phyloP scores from a whole-genome alignment of 2,329 filamentous ascomycete species.

The Juglanconis oblonga region DNA sequence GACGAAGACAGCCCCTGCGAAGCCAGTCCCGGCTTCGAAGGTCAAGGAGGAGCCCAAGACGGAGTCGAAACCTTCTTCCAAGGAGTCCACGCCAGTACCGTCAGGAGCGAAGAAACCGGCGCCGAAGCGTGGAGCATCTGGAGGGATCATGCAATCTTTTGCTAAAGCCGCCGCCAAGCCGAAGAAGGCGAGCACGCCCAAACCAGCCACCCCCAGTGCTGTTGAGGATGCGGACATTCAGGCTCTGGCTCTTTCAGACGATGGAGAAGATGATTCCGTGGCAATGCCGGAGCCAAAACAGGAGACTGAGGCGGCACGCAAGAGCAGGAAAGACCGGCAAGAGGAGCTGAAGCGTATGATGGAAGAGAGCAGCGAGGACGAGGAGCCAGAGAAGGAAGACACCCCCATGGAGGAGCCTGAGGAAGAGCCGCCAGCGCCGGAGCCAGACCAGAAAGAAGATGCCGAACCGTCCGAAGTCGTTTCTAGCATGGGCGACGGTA shows the following conservation, averaged over 20 bases:
- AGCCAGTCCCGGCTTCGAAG: slow-evolving; percentile 23
- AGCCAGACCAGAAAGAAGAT: slow-evolving; percentile 35
- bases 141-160: slow-evolving; percentile 74
- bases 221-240: slow-evolving; percentile 48
- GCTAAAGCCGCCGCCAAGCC: slow-evolving; percentile 58
- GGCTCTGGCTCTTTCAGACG: slow-evolving; percentile 44
- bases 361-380: slow-evolving; percentile 21
- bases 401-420: slow-evolving; percentile 27
- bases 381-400: slow-evolving; percentile 14
- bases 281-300: slow-evolving; percentile 43
- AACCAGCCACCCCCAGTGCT: slow-evolving; percentile 36
- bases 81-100: slow-evolving; percentile 30
- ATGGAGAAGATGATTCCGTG: slow-evolving; percentile 52
- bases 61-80: slow-evolving; percentile 29
- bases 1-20: slow-evolving; percentile 28
- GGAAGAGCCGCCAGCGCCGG: slow-evolving; percentile 37
- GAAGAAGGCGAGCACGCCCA: slow-evolving; percentile 38
- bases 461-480: slow-evolving; percentile 46
- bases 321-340: slow-evolving; percentile 59
- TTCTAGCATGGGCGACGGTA: slow-evolving; percentile 53
- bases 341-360: slow-evolving; percentile 59
- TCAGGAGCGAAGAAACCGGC: slow-evolving; percentile 37
- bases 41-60: slow-evolving; percentile 36
- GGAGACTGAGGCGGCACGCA: slow-evolving; percentile 29
- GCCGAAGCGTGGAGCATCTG: slow-evolving; percentile 58